phyloP scores from a whole-genome alignment of 805 yeast species.

The Nadsonia fulvescens region DNA sequence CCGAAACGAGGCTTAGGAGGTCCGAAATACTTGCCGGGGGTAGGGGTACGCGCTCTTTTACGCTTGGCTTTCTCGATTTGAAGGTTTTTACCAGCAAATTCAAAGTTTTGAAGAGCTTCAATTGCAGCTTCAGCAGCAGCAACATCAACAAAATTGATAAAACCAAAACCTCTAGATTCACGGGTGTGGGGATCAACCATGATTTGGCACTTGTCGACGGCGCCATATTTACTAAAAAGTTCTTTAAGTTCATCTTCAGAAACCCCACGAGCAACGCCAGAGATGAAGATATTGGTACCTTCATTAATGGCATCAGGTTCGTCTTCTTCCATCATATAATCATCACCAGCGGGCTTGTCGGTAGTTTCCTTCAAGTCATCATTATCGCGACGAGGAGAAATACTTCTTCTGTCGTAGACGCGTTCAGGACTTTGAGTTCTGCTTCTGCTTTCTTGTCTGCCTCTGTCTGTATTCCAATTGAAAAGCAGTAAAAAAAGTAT shows the following conservation, averaged over 20 bases:
- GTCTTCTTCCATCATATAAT: too few species aligned
- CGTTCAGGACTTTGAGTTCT: constrained; percentile 9
- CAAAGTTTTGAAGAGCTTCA: constrained; percentile 25
- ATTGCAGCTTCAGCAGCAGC: constrained; percentile 29
- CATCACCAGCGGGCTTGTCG: constrained; percentile 4
- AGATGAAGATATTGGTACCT: constrained; percentile 20
- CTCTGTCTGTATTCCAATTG: too few species aligned
- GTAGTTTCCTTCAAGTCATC: constrained; percentile 4
- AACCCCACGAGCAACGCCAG: constrained; percentile 18
- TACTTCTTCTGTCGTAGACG: constrained; percentile 10
- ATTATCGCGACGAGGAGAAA: constrained; percentile 11
- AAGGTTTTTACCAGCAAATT: constrained; percentile 24
- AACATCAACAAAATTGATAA: constrained; percentile 26
- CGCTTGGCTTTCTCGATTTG: constrained; percentile 29
- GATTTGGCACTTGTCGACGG: constrained; percentile 19
- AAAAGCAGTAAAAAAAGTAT: too few species aligned
- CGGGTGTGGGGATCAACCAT: constrained; percentile 28
- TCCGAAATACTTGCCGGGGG: constrained; percentile 21
- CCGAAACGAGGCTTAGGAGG: constrained; percentile 15
- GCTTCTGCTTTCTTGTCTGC: too few species aligned
- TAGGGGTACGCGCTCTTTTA: constrained; percentile 20
- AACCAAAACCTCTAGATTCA: constrained; percentile 33
- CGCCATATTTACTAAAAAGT: constrained; percentile 15
- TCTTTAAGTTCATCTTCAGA: constrained; percentile 14
- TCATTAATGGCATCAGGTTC: constrained; percentile 14